Conservation (phyloP, 129 eudicot species). For the Flaveria trinervia region DNA sequence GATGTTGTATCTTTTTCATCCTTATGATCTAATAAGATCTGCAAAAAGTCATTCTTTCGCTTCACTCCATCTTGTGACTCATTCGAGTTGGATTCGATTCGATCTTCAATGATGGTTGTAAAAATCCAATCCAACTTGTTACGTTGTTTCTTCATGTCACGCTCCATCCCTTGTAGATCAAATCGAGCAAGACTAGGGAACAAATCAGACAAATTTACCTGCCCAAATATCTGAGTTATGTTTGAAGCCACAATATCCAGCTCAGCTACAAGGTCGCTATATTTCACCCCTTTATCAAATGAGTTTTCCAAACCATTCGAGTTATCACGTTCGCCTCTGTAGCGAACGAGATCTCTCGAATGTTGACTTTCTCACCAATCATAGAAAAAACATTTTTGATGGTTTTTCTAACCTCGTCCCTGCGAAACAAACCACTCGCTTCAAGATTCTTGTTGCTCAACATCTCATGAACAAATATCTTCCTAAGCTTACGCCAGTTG, state of each 20-base stretch:
- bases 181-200: neutral
- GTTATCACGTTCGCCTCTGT: neutral
- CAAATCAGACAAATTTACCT: neutral
- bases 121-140: neutral
- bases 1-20: neutral
- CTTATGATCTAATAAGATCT: neutral
- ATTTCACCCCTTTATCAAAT: neutral
- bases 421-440: neutral
- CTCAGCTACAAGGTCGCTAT: neutral
- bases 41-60: neutral
- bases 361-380: neutral
- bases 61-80: neutral
- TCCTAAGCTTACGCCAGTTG: neutral
- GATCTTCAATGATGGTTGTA: neutral
- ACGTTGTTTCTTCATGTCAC: neutral
- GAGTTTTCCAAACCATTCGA: neutral
- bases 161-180: constrained; percentile 1
- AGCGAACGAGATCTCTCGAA: neutral
- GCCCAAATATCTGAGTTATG: neutral
- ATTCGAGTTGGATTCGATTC: neutral
- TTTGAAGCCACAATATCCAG: neutral
- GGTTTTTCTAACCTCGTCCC: neutral
- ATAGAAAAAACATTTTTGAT: neutral
- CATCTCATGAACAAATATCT: neutral
- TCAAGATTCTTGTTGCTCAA: constrained; percentile 1